A percentile compares a stretch with the other conserved stretches of the same genome.
These are phyloP conservation scores for Sclerotinia sclerotiorum DNA, from an alignment of 2,329 filamentous ascomycete species.

Conservation along the genomic window DNA sequence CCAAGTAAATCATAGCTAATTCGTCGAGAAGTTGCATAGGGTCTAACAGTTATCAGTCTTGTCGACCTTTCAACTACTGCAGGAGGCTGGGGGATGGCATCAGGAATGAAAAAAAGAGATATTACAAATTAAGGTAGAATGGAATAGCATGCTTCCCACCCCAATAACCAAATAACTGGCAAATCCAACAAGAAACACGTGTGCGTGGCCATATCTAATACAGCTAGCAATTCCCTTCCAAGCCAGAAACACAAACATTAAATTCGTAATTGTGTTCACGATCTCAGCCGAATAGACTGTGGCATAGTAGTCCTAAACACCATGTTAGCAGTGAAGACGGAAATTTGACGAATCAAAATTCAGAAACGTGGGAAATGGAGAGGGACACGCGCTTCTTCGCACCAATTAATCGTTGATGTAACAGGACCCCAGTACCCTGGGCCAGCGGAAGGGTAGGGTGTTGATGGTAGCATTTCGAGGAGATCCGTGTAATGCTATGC, in stretches of 20 bases:
- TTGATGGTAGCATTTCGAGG: neutral
- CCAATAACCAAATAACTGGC: constrained; percentile 1
- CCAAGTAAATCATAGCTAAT: constrained; percentile 5
- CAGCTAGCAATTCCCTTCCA: constrained; percentile 5
- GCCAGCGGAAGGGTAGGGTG: neutral
- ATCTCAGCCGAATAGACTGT: constrained; percentile 7
- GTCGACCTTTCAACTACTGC: too few species aligned
- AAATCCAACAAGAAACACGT: neutral
- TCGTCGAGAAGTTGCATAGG: constrained; percentile 9
- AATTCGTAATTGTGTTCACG: constrained; percentile 2
- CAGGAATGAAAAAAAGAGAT: neutral
- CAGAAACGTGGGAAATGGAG: neutral
- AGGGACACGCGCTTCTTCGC: constrained; percentile 2
- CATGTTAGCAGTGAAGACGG: neutral
- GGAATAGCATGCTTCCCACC: constrained; percentile 3
- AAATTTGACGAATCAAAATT: too few species aligned
- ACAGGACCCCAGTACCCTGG: constrained; percentile 7
- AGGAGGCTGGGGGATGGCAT: neutral
- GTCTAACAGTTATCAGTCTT: neutral
- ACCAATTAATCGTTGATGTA: constrained; percentile 14
- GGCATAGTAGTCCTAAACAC: neutral
- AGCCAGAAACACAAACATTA: constrained; percentile 11
- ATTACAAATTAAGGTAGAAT: constrained; percentile 3
- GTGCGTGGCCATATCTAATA: neutral
- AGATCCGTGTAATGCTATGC: too few species aligned